These are phyloP conservation scores for rapeseed (Brassica napus) DNA, from an alignment of 345 rosid species.

Conservation along the genomic window DNA sequence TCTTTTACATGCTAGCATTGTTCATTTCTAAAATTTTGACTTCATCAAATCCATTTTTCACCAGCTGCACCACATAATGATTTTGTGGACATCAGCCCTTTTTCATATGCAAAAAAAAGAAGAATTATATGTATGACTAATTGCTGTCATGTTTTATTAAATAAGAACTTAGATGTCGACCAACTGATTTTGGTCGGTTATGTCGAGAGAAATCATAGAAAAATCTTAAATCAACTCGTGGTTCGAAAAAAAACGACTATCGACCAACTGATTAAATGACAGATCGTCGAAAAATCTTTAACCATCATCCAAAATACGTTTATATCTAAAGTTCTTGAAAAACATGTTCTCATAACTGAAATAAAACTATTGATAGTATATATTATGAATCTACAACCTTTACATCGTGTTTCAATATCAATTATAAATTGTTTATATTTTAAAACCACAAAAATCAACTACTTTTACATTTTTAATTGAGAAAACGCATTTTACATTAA, in stretches of 20 bases:
- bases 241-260: neutral
- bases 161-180: constrained; percentile 3
- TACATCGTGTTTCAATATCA: neutral
- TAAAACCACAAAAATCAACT: neutral
- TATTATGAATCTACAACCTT: neutral
- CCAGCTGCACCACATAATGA: neutral
- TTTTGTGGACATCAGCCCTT: neutral
- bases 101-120: neutral
- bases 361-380: neutral
- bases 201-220: constrained; percentile 9
- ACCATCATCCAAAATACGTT: neutral
- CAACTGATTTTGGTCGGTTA: constrained; percentile 28
- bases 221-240: constrained; percentile 1
- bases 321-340: neutral
- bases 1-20: neutral
- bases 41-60: neutral
- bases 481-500: neutral
- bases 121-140: neutral
- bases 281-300: neutral
- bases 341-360: neutral
- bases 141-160: neutral
- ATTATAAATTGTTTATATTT: neutral
- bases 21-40: neutral
- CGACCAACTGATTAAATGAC: neutral
- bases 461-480: neutral